Conservation (phyloP, 2,329 filamentous ascomycete species). For the Venturia asperata region DNA sequence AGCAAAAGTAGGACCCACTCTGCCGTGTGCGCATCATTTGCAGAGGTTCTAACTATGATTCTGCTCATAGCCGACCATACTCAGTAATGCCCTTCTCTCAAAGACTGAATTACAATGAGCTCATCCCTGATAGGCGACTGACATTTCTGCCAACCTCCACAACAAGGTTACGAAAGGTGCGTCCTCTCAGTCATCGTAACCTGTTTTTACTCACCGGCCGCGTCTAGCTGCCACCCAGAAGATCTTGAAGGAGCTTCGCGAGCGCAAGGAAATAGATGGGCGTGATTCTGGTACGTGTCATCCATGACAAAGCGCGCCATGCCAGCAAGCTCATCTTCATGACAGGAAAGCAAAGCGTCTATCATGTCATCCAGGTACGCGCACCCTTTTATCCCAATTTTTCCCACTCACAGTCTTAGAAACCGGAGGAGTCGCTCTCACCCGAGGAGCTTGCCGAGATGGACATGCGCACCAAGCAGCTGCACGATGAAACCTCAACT, state of each 20-base stretch:
- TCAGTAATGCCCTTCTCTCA: conserved; percentile 35
- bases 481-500: conserved; percentile 39
- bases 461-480: conserved; percentile 41
- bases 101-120: background rate
- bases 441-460: conserved; percentile 44
- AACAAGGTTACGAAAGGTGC: conserved; percentile 52
- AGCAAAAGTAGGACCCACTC: conserved; percentile 39
- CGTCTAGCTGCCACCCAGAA: conserved; percentile 51
- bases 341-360: conserved; percentile 55
- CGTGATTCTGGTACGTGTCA: conserved; percentile 43
- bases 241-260: conserved; percentile 55
- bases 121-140: conserved; percentile 38
- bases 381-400: background rate
- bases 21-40: background rate
- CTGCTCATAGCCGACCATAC: conserved; percentile 43
- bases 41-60: conserved; percentile 7
- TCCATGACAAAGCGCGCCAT: background rate
- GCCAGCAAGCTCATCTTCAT: background rate
- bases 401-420: conserved; percentile 20
- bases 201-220: conserved; percentile 18
- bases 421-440: conserved; percentile 42
- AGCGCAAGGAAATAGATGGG: conserved; percentile 52
- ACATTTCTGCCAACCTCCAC: conserved; percentile 55
- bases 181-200: background rate
- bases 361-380: conserved; percentile 46